A percentile compares a stretch with the other conserved stretches of the same genome.
These are phyloP conservation scores for Colletotrichum echinochloae DNA, from an alignment of 2,329 filamentous ascomycete species.

Conservation along the genomic window DNA sequence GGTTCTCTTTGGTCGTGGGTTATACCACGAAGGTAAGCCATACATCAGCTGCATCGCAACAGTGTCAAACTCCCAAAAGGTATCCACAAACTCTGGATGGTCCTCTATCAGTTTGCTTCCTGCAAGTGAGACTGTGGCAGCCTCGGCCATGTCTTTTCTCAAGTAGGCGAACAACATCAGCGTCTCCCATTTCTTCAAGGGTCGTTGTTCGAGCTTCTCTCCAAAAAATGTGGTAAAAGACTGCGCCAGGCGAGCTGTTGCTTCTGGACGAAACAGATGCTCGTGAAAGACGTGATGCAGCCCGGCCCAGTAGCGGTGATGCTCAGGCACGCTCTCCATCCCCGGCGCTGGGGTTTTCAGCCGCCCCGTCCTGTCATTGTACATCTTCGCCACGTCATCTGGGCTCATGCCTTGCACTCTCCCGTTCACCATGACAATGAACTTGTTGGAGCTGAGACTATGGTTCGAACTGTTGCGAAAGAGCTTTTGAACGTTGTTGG, in stretches of 20 bases:
- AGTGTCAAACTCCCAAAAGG: slow-evolving; percentile 45
- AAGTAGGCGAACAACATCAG: slow-evolving; percentile 42
- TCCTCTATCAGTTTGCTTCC: slow-evolving; percentile 44
- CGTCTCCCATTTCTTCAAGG: slow-evolving; percentile 38
- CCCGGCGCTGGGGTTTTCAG: slow-evolving; percentile 36
- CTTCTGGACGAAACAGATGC: slow-evolving; percentile 12
- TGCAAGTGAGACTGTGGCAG: slow-evolving; percentile 42
- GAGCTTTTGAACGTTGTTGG: slow-evolving; percentile 29
- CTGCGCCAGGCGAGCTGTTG: slow-evolving; percentile 12
- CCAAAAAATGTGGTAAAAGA: slow-evolving; percentile 40
- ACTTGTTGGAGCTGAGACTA: slow-evolving; percentile 38
- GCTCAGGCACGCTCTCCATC: slow-evolving; percentile 30
- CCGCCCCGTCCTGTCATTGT: slow-evolving; percentile 41
- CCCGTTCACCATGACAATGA: slow-evolving; percentile 29
- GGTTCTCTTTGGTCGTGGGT: slow-evolving; percentile 34
- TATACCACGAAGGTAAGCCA: slow-evolving; percentile 43
- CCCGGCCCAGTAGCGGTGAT: slow-evolving; percentile 44
- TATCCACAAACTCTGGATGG: slow-evolving; percentile 44
- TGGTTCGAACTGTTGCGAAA: slow-evolving; percentile 33
- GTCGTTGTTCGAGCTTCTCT: slow-evolving; percentile 28
- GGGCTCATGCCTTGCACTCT: slow-evolving; percentile 17
- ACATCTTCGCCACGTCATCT: slow-evolving; percentile 35
- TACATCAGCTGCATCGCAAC: slow-evolving; percentile 41
- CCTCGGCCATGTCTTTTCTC: slow-evolving; percentile 42
- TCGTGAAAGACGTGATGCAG: slow-evolving; percentile 42